Conservation (phyloP, 2,329 filamentous ascomycete species). For the Verticillium tricorpus region DNA sequence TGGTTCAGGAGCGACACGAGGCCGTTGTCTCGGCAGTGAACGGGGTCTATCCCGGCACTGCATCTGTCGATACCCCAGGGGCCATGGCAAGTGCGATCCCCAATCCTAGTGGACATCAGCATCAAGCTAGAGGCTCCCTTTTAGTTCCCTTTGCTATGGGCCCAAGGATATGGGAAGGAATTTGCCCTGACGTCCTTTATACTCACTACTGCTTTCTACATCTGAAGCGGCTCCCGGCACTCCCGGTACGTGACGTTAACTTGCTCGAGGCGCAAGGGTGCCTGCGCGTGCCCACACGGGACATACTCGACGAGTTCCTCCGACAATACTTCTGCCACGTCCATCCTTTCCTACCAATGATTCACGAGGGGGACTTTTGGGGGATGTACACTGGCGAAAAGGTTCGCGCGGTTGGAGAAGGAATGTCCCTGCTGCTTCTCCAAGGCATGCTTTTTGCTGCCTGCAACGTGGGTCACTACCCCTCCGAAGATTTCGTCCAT, state of each 20-base stretch:
- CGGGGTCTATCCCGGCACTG: no score
- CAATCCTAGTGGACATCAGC: no score
- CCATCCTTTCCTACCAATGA: conserved; percentile 37
- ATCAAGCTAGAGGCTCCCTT: conserved; percentile 7
- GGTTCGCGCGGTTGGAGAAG: conserved; percentile 14
- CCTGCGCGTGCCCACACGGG: conserved; percentile 35
- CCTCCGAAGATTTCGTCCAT: neutral
- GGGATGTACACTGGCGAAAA: conserved; percentile 30
- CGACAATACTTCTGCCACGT: conserved; percentile 43
- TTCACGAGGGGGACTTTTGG: conserved; percentile 42
- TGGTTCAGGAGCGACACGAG: no score
- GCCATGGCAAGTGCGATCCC: no score
- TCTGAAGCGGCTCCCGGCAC: conserved; percentile 25
- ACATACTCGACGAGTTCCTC: conserved; percentile 41
- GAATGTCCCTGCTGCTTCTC: conserved; percentile 38
- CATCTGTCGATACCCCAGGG: no score
- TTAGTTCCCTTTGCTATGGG: neutral
- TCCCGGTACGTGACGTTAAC: conserved; percentile 40
- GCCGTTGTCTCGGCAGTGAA: no score
- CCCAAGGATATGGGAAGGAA: no score
- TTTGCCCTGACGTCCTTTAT: conserved; percentile 30
- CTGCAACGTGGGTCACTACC: conserved; percentile 27
- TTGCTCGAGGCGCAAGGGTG: conserved; percentile 42
- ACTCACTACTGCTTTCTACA: conserved; percentile 37
- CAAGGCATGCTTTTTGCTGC: conserved; percentile 41